A percentile compares a stretch with the other conserved stretches of the same genome.
These are phyloP conservation scores for Paracorniculantispora psalliotae DNA, from an alignment of 2,329 filamentous ascomycete species.

Conservation along the genomic window DNA sequence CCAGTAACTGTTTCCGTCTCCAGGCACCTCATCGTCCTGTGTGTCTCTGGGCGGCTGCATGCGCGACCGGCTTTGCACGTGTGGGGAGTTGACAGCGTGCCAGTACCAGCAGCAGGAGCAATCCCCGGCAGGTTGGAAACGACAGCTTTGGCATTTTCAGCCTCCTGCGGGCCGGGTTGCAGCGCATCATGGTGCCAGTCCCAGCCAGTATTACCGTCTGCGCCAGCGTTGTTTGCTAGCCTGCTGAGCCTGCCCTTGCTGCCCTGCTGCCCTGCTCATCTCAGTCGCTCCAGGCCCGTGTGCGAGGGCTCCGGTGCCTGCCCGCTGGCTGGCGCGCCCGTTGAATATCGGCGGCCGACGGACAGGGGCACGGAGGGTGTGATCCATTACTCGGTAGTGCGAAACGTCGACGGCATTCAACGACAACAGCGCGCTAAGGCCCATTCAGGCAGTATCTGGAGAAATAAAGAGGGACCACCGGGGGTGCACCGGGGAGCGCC, in stretches of 20 bases:
- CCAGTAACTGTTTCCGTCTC: not conserved
- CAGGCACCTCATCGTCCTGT: not conserved
- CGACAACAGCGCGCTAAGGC: not conserved
- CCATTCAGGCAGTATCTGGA: constrained; percentile 11
- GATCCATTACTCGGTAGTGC: not conserved
- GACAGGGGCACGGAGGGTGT: not conserved
- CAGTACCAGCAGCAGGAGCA: too few species aligned
- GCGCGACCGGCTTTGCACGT: not conserved
- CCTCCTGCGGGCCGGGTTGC: not conserved
- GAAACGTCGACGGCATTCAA: constrained; percentile 4
- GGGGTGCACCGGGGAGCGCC: too few species aligned
- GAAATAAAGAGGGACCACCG: not conserved
- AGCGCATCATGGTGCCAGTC: not conserved
- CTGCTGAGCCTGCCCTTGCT: too few species aligned
- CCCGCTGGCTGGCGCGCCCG: constrained; percentile 7
- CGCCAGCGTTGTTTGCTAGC: too few species aligned
- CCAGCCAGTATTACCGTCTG: not conserved
- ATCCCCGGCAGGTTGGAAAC: too few species aligned
- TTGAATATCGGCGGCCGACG: constrained; percentile 11
- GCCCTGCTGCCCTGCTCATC: too few species aligned
- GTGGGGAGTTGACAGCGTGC: not conserved
- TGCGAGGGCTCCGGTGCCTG: not conserved
- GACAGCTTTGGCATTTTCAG: not conserved
- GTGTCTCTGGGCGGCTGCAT: not conserved
- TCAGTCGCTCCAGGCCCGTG: not conserved